These are phyloP conservation scores for Penicillium sp. DNA, from an alignment of 2,329 filamentous ascomycete genomes.

Conservation along the genomic window DNA sequence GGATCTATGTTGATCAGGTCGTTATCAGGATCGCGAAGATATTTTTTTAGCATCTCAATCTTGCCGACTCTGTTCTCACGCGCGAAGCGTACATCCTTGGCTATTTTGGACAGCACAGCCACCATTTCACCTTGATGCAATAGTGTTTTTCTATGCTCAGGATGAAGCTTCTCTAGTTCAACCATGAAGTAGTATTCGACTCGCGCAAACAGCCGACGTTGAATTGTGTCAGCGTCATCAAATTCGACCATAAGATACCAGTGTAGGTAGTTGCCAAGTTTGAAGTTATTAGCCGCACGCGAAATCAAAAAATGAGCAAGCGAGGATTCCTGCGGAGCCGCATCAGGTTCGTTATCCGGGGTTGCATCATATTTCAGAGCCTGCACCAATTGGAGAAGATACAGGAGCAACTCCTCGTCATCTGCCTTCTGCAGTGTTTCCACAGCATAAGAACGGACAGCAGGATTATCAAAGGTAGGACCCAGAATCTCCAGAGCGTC, in stretches of 20 bases:
- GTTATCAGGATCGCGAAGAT: slow-evolving; percentile 83
- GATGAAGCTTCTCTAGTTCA: slow-evolving; percentile 72
- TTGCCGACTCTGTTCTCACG: slow-evolving; percentile 76
- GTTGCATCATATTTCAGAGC: slow-evolving; percentile 91
- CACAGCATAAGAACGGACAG: slow-evolving; percentile 89
- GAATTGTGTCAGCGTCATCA: slow-evolving; percentile 72
- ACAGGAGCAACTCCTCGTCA: slow-evolving; percentile 85
- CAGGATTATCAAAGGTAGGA: slow-evolving; percentile 82
- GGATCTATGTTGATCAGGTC: slow-evolving; percentile 81
- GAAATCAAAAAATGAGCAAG: slow-evolving; percentile 86
- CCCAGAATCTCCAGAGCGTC: slow-evolving; percentile 92
- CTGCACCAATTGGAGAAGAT: slow-evolving; percentile 90
- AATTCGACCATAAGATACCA: slow-evolving; percentile 99
- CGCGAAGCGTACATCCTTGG: slow-evolving; percentile 80
- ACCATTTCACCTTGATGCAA: slow-evolving; percentile 87
- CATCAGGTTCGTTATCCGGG: slow-evolving; percentile 58
- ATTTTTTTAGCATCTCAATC: slow-evolving; percentile 78
- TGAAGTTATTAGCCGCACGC: slow-evolving; percentile 81
- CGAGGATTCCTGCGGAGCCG: slow-evolving; percentile 71
- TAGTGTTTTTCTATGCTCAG: slow-evolving; percentile 71
- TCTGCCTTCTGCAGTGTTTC: slow-evolving; percentile 87
- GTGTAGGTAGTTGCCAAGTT: slow-evolving; percentile 89
- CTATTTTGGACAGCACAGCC: slow-evolving; percentile 80
- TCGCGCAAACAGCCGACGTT: slow-evolving; percentile 83
- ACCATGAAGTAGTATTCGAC: slow-evolving; percentile 96